Base-by-base conservation (phyloP, 2,329 filamentous ascomycete genomes). In the Dactylellina sp. region DNA sequence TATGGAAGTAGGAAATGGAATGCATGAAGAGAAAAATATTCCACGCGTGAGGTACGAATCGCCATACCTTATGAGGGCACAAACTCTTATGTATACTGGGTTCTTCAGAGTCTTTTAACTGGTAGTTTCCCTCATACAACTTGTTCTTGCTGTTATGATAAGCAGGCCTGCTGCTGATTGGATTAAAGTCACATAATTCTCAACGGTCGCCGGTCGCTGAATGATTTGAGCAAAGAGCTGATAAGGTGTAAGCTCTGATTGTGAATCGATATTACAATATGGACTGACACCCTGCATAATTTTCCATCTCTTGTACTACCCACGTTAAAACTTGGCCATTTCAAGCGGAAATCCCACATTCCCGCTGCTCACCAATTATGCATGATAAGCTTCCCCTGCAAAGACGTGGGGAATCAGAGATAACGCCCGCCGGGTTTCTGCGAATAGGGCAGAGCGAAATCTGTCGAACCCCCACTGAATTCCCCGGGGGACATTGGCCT, bases 81-180 rank as follows among this genome's bases (percentile, higher is more conserved):
- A n/a, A n/a, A n/a, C n/a, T n/a, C n/a, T n/a, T n/a, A n/a, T n/a
- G n/a, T n/a, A n/a, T n/a, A n/a, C n/a, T n/a, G n/a, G n/a, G n/a
- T n/a, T n/a, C n/a, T n/a, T n/a, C n/a, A n/a, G n/a, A n/a, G n/a
- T n/a, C n/a, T n/a, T n/a, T n/a, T n/a, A n/a, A n/a, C n/a, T n/a
- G n/a, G n/a, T n/a, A n/a, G n/a, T n/a, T n/a, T n/a, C n/a, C 12
- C 37, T 40, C 9, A 44, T 59, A 20, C 39, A 60, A 24, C 18
- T 60, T 16, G 40, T 25, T 14, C n/a, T 60, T 49, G n/a, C 2
- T 14, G 56, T 20, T 7, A 37, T 22, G 56, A 60, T 60, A 60
- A 49, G 40, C 56, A 60, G 24, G 42, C 16, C 37, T 49, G 2
- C 4, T 14, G 22, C 5, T 6, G 16, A 44, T 47, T 60, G 24